phyloP scores from a whole-genome alignment of 164 flowering plant species.

The Aristolochia californica region DNA sequence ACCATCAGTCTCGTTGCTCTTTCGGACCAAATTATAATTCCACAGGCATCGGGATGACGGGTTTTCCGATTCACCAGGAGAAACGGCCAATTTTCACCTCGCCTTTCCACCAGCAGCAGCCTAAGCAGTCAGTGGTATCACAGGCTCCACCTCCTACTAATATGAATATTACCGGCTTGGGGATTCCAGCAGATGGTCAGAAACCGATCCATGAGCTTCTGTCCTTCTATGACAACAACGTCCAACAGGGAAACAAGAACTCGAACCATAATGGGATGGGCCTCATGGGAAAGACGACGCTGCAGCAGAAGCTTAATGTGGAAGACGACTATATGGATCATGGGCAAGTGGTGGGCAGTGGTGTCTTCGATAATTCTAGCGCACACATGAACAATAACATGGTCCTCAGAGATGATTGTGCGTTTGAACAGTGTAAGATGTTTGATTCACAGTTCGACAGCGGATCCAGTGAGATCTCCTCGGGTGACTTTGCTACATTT shows the following conservation, averaged over 20 bases:
- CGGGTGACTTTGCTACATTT: conserved; percentile 19
- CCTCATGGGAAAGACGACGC: conserved; percentile 11
- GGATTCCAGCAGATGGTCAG: conserved; percentile 63
- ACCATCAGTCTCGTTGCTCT: conserved; percentile 45
- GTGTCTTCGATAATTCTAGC: conserved; percentile 23
- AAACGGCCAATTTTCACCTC: conserved; percentile 20
- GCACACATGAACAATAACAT: conserved; percentile 15
- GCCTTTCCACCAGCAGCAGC: conserved; percentile 21
- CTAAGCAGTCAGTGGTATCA: neutral
- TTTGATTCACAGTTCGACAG: conserved; percentile 23
- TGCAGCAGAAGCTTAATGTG: conserved; percentile 21
- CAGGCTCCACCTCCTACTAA: conserved; percentile 1
- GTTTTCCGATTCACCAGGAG: conserved; percentile 21
- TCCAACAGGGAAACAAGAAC: conserved; percentile 21
- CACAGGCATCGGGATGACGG: conserved; percentile 13
- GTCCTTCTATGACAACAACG: conserved; percentile 45
- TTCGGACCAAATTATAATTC: conserved; percentile 13
- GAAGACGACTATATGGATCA: conserved; percentile 24
- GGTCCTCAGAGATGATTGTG: conserved; percentile 25
- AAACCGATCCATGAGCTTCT: conserved; percentile 53
- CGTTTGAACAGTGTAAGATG: conserved; percentile 32
- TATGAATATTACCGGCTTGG: conserved; percentile 32
- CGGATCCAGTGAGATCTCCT: conserved; percentile 15
- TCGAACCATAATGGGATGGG: conserved; percentile 12
- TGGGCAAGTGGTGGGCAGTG: conserved; percentile 25